Evolutionary conservation across 768 basidiomycete species (phyloP).

Genomic region (Amylocystis lapponica): DNA sequence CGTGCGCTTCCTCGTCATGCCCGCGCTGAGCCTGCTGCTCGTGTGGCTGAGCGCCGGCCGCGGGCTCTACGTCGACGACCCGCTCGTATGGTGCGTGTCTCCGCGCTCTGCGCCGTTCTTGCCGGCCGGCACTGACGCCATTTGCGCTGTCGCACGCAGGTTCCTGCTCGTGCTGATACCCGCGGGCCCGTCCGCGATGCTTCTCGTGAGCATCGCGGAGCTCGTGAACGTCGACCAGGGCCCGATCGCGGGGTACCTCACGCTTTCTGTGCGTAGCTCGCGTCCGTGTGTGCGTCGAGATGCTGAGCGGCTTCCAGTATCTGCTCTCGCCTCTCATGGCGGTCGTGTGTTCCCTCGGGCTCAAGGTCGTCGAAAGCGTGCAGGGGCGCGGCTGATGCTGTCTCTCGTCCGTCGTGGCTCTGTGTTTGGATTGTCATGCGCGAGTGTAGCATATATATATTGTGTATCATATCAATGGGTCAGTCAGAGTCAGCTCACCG

Average conservation of each 20-base stretch:
- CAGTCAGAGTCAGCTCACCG: too few relatives aligned
- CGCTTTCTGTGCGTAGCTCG: conserved; percentile 16
- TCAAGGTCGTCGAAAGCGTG: conserved; percentile 22
- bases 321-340: conserved; percentile 24
- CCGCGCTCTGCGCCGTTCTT: background rate
- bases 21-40: conserved; percentile 20
- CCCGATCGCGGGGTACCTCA: conserved; percentile 23
- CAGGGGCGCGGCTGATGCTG: too few relatives aligned
- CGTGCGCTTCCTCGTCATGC: conserved; percentile 24
- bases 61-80: conserved; percentile 22
- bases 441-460: too few relatives aligned
- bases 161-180: conserved; percentile 25
- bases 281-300: background rate
- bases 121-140: background rate
- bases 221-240: conserved; percentile 23
- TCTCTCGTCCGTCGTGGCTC: too few relatives aligned
- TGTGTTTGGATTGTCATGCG: too few relatives aligned
- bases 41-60: conserved; percentile 21
- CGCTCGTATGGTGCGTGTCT: conserved; percentile 24
- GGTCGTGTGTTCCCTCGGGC: conserved; percentile 18
- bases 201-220: conserved; percentile 25
- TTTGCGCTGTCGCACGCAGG: conserved; percentile 8
- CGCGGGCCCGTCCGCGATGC: conserved; percentile 25
- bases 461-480: too few relatives aligned
- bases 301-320: conserved; percentile 10